Conservation (phyloP, 345 rosid genomes). For the Leavenworthia alabamica region DNA sequence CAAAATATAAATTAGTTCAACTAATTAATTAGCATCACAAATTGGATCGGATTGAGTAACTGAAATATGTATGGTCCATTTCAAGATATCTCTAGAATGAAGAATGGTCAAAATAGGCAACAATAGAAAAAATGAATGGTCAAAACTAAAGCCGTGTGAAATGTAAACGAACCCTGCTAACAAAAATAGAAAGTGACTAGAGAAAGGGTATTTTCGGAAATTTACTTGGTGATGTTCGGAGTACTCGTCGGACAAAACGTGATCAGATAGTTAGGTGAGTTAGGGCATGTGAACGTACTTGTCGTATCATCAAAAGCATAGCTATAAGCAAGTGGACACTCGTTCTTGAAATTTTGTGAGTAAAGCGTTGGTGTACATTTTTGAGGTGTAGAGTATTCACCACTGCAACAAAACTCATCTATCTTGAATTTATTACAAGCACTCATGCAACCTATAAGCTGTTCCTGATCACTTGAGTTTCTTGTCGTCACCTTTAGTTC, state of each 20-base stretch:
- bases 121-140: no score
- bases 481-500: slow-evolving; percentile 30
- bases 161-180: background rate
- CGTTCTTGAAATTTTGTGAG: slow-evolving; percentile 38
- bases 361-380: slow-evolving; percentile 40
- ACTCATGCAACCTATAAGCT: slow-evolving; percentile 40
- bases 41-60: no score
- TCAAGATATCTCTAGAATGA: background rate
- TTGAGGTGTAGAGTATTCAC: slow-evolving; percentile 5
- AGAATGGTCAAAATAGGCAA: no score
- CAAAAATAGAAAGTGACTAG: background rate
- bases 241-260: no score
- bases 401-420: slow-evolving; percentile 43
- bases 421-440: slow-evolving; percentile 33
- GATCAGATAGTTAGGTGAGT: background rate
- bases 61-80: background rate
- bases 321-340: slow-evolving; percentile 59
- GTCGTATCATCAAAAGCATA: slow-evolving; percentile 42
- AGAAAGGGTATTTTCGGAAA: no score
- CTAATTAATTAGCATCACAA: no score
- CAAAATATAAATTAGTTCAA: no score
- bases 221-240: no score
- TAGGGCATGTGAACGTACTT: slow-evolving; percentile 37
- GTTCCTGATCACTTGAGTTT: slow-evolving; percentile 1
- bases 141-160: background rate